Percentiles rank a stretch among this genome's conserved stretches.
phyloP scores from a whole-genome alignment of 352 stramenopile genomes.

The Globisporangium barbulae region DNA sequence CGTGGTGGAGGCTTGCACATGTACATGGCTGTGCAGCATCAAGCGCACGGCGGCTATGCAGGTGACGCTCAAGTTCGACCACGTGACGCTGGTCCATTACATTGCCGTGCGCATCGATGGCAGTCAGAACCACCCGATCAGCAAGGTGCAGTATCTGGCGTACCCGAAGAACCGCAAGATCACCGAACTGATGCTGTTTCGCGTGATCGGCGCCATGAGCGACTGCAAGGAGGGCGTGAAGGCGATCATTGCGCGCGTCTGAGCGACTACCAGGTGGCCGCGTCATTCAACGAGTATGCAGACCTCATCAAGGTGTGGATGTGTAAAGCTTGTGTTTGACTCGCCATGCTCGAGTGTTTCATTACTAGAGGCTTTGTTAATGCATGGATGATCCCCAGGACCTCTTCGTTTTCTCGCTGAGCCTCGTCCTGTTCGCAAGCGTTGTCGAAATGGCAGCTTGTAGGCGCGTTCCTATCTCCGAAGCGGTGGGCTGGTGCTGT shows the following conservation, averaged over 20 bases:
- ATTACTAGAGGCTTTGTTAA: not conserved
- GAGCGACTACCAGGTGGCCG: not conserved
- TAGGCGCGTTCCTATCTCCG: constrained; percentile 6
- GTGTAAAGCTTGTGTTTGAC: not conserved
- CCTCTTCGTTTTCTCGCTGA: not conserved
- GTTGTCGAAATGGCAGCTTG: not conserved
- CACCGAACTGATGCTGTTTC: not conserved
- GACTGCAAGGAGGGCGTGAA: not conserved
- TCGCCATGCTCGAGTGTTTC: not conserved
- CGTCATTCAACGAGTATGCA: not conserved
- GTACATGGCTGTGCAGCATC: not conserved
- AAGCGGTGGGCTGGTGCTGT: not conserved
- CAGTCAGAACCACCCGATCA: not conserved
- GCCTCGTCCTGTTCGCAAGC: not conserved
- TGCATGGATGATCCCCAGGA: not conserved
- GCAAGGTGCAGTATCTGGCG: not conserved
- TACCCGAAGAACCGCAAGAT: not conserved
- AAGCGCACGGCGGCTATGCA: not conserved
- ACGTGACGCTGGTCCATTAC: not conserved
- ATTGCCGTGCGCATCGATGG: not conserved
- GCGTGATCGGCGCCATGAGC: not conserved
- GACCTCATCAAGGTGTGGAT: not conserved
- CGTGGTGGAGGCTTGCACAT: not conserved
- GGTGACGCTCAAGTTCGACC: not conserved
- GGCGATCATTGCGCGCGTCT: not conserved